Percentiles rank a stretch among this genome's conserved stretches.
phyloP scores from a whole-genome alignment of 768 basidiomycete genomes.

The Lyophyllum semitale region DNA sequence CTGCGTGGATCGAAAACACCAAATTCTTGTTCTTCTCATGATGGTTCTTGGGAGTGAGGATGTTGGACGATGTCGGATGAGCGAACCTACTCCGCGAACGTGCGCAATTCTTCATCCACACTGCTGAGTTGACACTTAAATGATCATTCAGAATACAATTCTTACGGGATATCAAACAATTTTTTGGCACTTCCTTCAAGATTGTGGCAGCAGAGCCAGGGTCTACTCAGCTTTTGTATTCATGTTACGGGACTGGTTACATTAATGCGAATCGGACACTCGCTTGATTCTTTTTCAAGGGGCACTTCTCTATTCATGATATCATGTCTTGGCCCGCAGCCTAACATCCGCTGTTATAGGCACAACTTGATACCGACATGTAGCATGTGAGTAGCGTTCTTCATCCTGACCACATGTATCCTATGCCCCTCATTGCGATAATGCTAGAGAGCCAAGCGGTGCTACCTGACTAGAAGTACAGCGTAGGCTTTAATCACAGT shows the following conservation, averaged over 20 bases:
- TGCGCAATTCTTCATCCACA: conserved; percentile 38
- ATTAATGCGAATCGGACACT: conserved; percentile 83
- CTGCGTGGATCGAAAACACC: conserved; percentile 89
- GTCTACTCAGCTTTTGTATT: conserved; percentile 70
- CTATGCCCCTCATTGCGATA: too few relatives aligned
- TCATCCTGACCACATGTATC: too few relatives aligned
- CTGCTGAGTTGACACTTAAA: conserved; percentile 7
- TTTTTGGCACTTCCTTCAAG: conserved; percentile 95
- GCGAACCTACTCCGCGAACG: conserved; percentile 81
- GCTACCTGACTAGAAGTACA: too few relatives aligned
- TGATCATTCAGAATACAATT: conserved; percentile 76
- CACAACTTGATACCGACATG: not conserved
- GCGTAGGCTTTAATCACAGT: too few relatives aligned
- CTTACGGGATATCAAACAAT: conserved; percentile 75
- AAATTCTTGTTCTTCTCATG: conserved; percentile 80
- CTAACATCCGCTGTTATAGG: not conserved
- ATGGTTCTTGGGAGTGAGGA: conserved; percentile 99
- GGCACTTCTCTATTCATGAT: not conserved
- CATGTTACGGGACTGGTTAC: conserved; percentile 92
- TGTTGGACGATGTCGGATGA: conserved; percentile 87
- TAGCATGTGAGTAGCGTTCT: not conserved
- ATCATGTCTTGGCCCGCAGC: not conserved
- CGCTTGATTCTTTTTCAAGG: conserved; percentile 35
- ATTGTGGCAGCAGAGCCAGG: conserved; percentile 62
- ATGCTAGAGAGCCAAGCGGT: too few relatives aligned